Conservation (phyloP, 179 eudicot species). For the Silene noctiflora region DNA sequence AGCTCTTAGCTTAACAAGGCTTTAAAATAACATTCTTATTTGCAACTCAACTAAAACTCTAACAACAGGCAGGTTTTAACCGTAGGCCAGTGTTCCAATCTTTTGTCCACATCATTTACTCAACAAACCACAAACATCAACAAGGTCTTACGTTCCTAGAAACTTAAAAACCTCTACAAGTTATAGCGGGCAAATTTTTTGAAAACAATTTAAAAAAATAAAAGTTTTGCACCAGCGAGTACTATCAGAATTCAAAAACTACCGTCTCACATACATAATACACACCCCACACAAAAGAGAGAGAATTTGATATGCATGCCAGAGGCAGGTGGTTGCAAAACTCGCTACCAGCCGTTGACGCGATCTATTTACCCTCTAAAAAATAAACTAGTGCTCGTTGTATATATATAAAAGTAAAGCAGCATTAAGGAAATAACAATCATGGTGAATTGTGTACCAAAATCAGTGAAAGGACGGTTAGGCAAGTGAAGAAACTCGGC, state of each 20-base stretch:
- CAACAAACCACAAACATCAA: not conserved
- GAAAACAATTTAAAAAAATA: not conserved
- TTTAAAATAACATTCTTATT: not conserved
- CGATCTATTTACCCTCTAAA: too few species aligned
- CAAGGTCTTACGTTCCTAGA: not conserved
- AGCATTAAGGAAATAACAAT: not conserved
- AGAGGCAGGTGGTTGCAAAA: not conserved
- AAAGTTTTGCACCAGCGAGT: not conserved
- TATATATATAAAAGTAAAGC: not conserved
- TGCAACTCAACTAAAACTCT: not conserved
- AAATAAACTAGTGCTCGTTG: not conserved
- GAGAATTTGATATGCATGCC: not conserved
- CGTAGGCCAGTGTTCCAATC: not conserved
- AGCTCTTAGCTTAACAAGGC: too few species aligned
- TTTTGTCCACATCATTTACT: not conserved
- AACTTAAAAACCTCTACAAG: not conserved
- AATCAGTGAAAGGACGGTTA: constrained; percentile 63
- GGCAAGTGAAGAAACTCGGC: constrained; percentile 89
- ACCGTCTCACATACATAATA: not conserved
- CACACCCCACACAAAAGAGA: not conserved
- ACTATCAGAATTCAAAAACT: not conserved
- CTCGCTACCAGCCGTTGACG: too few species aligned
- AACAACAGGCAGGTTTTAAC: not conserved
- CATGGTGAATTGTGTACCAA: constrained; percentile 34
- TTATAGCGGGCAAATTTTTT: not conserved